Base-by-base conservation (phyloP, 805 yeast genomes). In the Candida krabiensis region DNA sequence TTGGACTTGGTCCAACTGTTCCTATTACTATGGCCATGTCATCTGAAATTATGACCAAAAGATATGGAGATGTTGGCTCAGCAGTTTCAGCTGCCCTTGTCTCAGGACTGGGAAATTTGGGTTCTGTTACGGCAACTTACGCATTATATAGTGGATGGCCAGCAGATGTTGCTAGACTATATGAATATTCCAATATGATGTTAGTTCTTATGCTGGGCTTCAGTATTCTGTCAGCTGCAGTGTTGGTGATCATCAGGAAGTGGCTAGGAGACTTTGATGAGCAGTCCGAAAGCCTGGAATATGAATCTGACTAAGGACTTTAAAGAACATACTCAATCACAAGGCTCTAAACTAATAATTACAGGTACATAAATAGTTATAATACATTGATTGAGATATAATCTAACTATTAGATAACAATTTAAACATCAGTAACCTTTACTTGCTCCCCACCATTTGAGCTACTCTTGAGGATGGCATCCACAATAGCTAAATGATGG, bases 401-500 rank as follows among this genome's bases (percentile, higher is more conserved):
- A n/a, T n/a, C n/a, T n/a, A n/a, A n/a, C n/a, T n/a, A n/a, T n/a
- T n/a, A n/a, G 16, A 15, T 13, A 7, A 15, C 19, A 15, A 21
- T 9, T 49, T 50, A 59, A 4, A 52, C 48, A 31, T 42, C 56
- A 22, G 44, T 55, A 11, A 71, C 70, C 5, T 35, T 32, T 9
- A 63, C 66, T 2, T 52, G 43, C 15, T 50, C 44, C 11, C 78
- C 77, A 39, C 71, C 66, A 23, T 71, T 62, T 13, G 66, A 50
- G 26, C 87, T 77, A 41, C 93, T 82, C 48, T 83, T 82, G 25
- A 91, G 64, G 43, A 86, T 85, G 19, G 96, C 98, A 39, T 79
- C 96, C 41, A 91, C 79, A 50, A 87, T 76, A 5, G 96, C 96
- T 61, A 90, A 77, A 63, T 91, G 98, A 63, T 90, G 96, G 80